Evolutionary conservation across 163 green algal species (phyloP), one percentile per base, ranked within the genome.

Genomic region (Coccomyxa subellipsoidea): DNA sequence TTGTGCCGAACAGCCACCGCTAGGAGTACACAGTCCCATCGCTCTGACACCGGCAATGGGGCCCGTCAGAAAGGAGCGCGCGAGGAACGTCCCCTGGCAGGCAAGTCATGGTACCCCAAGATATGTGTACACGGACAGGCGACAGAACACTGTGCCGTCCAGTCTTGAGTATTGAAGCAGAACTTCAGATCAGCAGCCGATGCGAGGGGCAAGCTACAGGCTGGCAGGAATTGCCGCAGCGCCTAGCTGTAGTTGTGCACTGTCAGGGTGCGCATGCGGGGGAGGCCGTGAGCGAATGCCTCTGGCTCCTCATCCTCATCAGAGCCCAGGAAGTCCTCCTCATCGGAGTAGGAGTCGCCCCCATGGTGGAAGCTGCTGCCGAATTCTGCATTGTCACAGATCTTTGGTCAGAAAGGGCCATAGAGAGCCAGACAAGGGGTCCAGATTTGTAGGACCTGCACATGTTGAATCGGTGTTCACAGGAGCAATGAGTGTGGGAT

Each of bases 311-410:
- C 71, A 10, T 77, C 71, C 34, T 77, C 71, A 23, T 77, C 71
- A 77, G 35, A 77, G 31, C 35, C 71, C 32, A 53, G 18, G 27
- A 77, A 77, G 71, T 77, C 71, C 34, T 77, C 71, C 71, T 77
- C 71, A 10, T 39, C 71, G 3, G 29, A n/a, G 0, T 10, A 53
- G 32, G 21, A 40, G 2, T 21, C 12, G 27, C 32, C 71, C 1
- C 35, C 23, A 18, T 39, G 23, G 32, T 38, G 34, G 71, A 75
- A 75, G 2, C n/a, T 23, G 66, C 27, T 31, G 34, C 32, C 27
- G n/a, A 35, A 73, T 35, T 34, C 66, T 73, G 66, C 66, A 73
- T 18, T 4, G 10, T 35, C 29, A 32, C 66, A 72, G n/a, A 75
- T 25, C 2, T n/a, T 39, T 7, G 10, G 35, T 37, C 38, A 80